Base-by-base conservation (phyloP, 805 yeast species). In the Kazachstania kunashirensis region DNA sequence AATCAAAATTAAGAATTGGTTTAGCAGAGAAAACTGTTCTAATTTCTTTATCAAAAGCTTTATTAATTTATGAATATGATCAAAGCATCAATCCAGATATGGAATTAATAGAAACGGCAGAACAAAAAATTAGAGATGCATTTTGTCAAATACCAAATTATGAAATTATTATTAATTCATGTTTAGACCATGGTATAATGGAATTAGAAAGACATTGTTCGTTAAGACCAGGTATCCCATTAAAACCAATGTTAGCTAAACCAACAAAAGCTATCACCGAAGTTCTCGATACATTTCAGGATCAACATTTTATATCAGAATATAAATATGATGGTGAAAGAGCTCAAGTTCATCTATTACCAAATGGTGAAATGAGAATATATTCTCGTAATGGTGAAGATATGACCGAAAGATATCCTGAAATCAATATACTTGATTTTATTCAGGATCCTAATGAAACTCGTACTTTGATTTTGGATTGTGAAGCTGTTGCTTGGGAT, bases 401-500 rank as follows among this genome's bases (percentile, higher is more conserved):
- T 58, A 92, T 92, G 98, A 80, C 95, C 0, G 85, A 83, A 53
- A 66, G 96, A 52, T 92, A 92, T 55, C 98, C 98, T 0, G 98
- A 92, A 59, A 72, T 92, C 42, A 76, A 83, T 29, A 69, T 84
- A 14, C 71, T 73, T 30, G 79, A 78, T 27, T 76, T 79, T 41
- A 51, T 76, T 28, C 61, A 63, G 18, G 55, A 57, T 10, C 46
- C 50, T 4, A 45, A 45, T 9, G 43, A 51, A 1, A 67, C 75
- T 1, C 61, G 63, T 28, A 71, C 83, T 7, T 67, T 89, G 57
- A 85, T 92, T 40, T 59, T 92, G 40, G 98, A 92, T 57, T 83
- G 96, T 62, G 98, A 92, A 61, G 96, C 96, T 6, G 98, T 92
- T 7, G 98, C 98, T 0, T 92, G 95, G 94, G 96, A 89, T 59